Base-by-base conservation (phyloP, 1,139 yeast species). In the Hemisphaericaspora xylanilytica region DNA sequence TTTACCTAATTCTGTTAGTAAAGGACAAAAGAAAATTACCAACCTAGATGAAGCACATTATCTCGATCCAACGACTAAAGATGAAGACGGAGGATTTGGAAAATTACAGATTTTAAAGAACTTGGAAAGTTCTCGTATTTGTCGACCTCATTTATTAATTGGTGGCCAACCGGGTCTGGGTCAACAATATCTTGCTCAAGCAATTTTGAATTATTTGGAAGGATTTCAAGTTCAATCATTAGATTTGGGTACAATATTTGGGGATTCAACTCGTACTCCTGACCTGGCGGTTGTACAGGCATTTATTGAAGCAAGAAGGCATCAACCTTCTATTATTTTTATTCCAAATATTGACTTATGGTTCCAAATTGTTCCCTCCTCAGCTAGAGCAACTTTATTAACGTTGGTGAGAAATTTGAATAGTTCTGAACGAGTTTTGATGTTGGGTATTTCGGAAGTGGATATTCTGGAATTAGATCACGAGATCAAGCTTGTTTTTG, bases 201-300 rank as follows among this genome's bases (percentile, higher is more conserved):
- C 97, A 0, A 70, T 89, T 12, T 65, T 92, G 41, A 86, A 89
- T 52, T 76, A 80, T 50, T 67, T 94, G 43, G 98, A 92, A 63
- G 96, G 96, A 0, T 89, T 83, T 52, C 95, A 89, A 55, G 82
- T 89, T 8, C 97, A 92, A 55, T 77, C 85, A 1, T 67, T 94
- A 34, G 98, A 92, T 58, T 67, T 92, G 44, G 88, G 90, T 1
- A 74, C 83, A 15, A 60, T 92, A 43, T 80, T 83, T 50, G 81
- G 92, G 11, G 97, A 90, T 53, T 73, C 95, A 4, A 77, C 94
- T 0, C 68, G 89, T 46, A 80, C 95, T 0, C 82, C 95, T 1
- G 98, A 92, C 54, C 86, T 89, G 56, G 75, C 86, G 1, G 74
- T 90, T 29, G 86, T 92, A 20, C 96, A 89, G 55, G 74, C 87